Evolutionary conservation across 208 protist genomes (phyloP), one percentile per base, ranked within the genome.

Genomic region (Leishmania arabica): DNA sequence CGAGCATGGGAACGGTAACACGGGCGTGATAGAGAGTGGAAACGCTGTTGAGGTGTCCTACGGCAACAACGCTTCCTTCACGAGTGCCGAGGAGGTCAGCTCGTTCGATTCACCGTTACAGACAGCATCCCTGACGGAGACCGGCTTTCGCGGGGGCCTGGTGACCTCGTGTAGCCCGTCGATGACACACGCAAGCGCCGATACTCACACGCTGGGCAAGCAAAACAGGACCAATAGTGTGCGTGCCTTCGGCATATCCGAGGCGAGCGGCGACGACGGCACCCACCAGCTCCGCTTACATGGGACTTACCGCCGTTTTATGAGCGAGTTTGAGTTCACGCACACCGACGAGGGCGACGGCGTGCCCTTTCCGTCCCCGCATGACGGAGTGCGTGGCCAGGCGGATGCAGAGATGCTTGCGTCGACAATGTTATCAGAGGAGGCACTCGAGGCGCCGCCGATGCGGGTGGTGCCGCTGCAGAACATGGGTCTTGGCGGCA

Each of bases 381-480:
- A 90, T 75, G 84, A 90, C 54, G 87, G 87, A 49, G 80, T 85
- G 6, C 75, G 73, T 31, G 82, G 62, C 27, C 85, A 88, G 82
- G 79, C 65, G 27, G 85, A 88, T 53, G 80, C 81, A 7, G 83
- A 86, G 15, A 62, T 81, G 45, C 71, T 86, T 19, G 75, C 75
- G 15, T 27, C 79, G 40, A 84, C 47, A 42, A 66, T 80, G 42
- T 3, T 80, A n/a, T 64, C 80, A 3, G 74, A 82, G 31, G 82
- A 82, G 78, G 27, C 56, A 66, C 74, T 73, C 24, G 45, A 70
- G 34, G 71, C 56, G 19, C 79, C 40, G 40, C 58, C 64, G 24
- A 81, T 81, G 77, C 71, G 37, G 9, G 73, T 86, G 54, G 49
- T 78, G 54, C 73, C 83, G 42, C 81, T 88, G 60, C 75, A 84